Conservation (phyloP, 2,329 filamentous ascomycete genomes). For the Claviceps spartinae region DNA sequence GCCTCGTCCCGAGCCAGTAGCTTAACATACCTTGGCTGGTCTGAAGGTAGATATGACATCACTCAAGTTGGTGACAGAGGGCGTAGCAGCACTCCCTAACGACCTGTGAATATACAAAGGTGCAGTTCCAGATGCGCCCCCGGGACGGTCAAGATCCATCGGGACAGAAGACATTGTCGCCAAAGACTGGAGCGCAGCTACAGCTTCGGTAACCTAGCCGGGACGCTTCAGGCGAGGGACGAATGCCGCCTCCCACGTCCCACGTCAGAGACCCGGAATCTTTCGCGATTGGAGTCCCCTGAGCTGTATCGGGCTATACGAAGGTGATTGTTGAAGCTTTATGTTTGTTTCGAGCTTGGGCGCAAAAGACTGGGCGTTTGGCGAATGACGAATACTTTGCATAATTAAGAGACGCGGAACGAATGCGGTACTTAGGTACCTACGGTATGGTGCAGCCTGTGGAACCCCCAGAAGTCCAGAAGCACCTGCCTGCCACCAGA, state of each 20-base stretch:
- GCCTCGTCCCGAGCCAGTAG: not conserved
- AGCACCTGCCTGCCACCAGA: no score
- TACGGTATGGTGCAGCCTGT: no score
- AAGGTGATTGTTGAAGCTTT: no score
- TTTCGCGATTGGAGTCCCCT: not conserved
- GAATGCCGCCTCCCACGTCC: not conserved
- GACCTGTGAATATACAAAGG: slow-evolving; percentile 38
- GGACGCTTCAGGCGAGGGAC: not conserved
- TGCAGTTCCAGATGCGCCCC: slow-evolving; percentile 27
- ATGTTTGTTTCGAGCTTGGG: no score
- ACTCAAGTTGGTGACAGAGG: slow-evolving; percentile 51
- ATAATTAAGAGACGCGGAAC: no score
- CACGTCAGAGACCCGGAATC: not conserved
- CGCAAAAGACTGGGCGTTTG: no score
- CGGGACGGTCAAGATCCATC: slow-evolving; percentile 41
- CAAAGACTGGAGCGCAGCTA: not conserved
- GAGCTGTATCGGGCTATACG: not conserved
- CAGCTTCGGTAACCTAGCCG: not conserved
- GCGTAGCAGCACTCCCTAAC: slow-evolving; percentile 20
- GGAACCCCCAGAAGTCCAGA: no score
- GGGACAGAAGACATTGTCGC: slow-evolving; percentile 35
- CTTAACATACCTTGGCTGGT: slow-evolving; percentile 55
- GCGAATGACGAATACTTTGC: no score
- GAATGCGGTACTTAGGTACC: no score
- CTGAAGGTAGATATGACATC: slow-evolving; percentile 68